Evolutionary conservation across 2,329 filamentous ascomycete genomes (phyloP), one percentile per base, ranked within the genome.

Genomic region (Lojkania enalia): DNA sequence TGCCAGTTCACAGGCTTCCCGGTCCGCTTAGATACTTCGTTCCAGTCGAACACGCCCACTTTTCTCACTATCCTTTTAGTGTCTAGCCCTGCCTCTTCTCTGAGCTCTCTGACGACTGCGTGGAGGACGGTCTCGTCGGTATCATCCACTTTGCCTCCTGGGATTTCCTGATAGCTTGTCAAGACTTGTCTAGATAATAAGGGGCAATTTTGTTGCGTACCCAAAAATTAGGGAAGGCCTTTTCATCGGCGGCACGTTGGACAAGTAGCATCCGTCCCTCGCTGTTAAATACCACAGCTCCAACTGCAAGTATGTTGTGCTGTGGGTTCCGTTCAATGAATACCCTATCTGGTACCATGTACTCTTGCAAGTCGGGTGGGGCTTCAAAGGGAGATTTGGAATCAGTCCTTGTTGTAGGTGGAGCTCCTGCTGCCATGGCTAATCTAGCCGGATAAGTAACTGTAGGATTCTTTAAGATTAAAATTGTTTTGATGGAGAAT

Each of bases 11-110:
- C 49, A 16, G 32, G 37, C 4, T 40, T 42, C 5, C 52, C 44
- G n/a, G 46, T 51, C 16, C 38, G 42, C 39, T 43, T 45, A 30
- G 35, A 12, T 11, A 19, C 19, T 12, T 61, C 60, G 2, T 40
- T 32, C 46, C 66, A 64, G 4, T 55, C 60, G 33, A 62, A 60
- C 57, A 71, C 70, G 13, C 58, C 61, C 5, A 77, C 71, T 39
- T 75, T 63, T 19, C 72, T 68, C 2, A 72, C 57, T 25, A 80
- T 63, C 9, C 59, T 60, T 16, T 60, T 72, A 2, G 77, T 73
- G 32, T 63, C 64, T 16, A 81, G 60, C 0, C 77, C 78, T 0
- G 74, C 74, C 54, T 81, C 78, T 56, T 82, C 78, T 31, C 71
- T 69, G 9, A 79, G 60, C 51, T 81, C 78, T 5, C 78, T 71